Evolutionary conservation across 768 basidiomycete genomes (phyloP).

Genomic region (Pleurotus pulmonarius): DNA sequence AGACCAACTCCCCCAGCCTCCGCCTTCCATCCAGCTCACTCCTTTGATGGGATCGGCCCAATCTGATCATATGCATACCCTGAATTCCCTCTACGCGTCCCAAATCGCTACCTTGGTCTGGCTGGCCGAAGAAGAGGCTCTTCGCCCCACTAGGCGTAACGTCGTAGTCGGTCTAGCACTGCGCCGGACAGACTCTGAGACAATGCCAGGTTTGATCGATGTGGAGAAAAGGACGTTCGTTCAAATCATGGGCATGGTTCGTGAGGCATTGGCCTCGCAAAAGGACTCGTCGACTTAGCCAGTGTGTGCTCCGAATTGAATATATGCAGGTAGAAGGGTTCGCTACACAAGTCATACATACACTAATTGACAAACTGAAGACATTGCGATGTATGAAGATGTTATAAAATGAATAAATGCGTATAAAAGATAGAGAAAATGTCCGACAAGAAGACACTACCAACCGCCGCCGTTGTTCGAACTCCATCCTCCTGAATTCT

Average conservation of each 20-base stretch:
- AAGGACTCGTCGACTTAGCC: too few species aligned
- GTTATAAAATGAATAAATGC: constrained; percentile 14
- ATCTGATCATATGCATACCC: constrained; percentile 61
- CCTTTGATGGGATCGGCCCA: constrained; percentile 75
- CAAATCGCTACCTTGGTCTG: constrained; percentile 87
- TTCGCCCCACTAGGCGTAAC: constrained; percentile 45
- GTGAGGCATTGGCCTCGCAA: constrained; percentile 23
- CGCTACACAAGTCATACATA: constrained; percentile 3
- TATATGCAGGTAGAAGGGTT: constrained; percentile 3
- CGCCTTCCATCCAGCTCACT: constrained; percentile 70
- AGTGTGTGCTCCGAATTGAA: too few species aligned
- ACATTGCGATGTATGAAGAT: constrained; percentile 4
- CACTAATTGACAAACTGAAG: constrained; percentile 9
- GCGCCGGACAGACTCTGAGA: constrained; percentile 26
- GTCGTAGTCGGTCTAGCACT: constrained; percentile 79
- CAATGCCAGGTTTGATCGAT: background rate
- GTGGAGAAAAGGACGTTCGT: constrained; percentile 44
- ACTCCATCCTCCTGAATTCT: constrained; percentile 39
- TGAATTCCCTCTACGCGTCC: constrained; percentile 79
- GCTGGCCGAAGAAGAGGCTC: constrained; percentile 40
- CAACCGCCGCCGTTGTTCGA: constrained; percentile 11
- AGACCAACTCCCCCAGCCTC: constrained; percentile 49
- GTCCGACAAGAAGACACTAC: background rate
- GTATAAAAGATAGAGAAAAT: constrained; percentile 14
- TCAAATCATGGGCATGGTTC: constrained; percentile 46